Evolutionary conservation across 805 yeast genomes (phyloP).

Genomic region (Metschnikowia kofuensis): DNA sequence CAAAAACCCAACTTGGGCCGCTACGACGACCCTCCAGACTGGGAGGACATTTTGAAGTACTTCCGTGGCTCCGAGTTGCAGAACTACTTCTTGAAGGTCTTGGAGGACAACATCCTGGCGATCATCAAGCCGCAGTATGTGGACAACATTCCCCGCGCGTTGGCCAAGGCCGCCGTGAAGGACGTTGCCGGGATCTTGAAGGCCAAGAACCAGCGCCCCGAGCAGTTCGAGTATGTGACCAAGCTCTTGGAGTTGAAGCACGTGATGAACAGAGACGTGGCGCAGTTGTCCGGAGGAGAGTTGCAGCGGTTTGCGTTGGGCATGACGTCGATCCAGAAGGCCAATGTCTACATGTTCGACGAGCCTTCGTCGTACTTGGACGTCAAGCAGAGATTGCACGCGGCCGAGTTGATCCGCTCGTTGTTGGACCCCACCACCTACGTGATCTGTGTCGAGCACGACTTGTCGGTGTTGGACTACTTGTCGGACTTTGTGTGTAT

Average conservation of each 20-base stretch:
- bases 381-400: conserved; percentile 97
- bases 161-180: conserved; percentile 78
- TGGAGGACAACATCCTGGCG: conserved; percentile 94
- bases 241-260: conserved; percentile 69
- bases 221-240: conserved; percentile 61
- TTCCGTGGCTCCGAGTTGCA: conserved; percentile 98
- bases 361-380: conserved; percentile 98
- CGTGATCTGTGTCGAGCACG: conserved; percentile 98
- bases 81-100: conserved; percentile 88
- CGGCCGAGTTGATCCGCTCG: conserved; percentile 91
- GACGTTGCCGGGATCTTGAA: conserved; percentile 83
- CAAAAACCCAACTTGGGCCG: conserved; percentile 95
- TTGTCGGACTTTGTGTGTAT: conserved; percentile 96
- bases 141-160: conserved; percentile 94
- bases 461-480: conserved; percentile 94
- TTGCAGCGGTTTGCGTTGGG: conserved; percentile 97
- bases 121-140: conserved; percentile 98
- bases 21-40: conserved; percentile 94
- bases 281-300: conserved; percentile 95
- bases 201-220: conserved; percentile 71
- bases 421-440: conserved; percentile 72
- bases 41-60: conserved; percentile 88
- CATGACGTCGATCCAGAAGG: conserved; percentile 92
- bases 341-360: conserved; percentile 98
- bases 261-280: conserved; percentile 83